A percentile compares a stretch with the other conserved stretches of the same genome.
Conservation (phyloP, 176 grass and related monocot species). For the Tuctoria greenei region DNA sequence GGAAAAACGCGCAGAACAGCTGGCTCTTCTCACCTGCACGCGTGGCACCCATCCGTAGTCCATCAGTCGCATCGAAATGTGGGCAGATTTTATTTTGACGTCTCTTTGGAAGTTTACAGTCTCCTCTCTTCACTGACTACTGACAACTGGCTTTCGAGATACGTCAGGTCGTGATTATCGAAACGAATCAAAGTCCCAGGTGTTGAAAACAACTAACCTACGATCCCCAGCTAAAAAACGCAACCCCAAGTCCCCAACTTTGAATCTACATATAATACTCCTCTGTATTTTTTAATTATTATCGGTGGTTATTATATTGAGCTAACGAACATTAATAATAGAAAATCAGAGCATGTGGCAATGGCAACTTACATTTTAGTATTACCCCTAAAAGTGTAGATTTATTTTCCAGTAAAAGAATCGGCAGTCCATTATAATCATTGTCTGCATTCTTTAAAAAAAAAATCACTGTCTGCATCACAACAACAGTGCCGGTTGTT, state of each 20-base stretch:
- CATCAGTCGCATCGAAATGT: neutral
- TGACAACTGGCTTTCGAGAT: neutral
- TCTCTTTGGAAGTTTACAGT: neutral
- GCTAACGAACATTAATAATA: too few species aligned
- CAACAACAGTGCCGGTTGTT: neutral
- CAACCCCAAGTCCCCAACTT: too few species aligned
- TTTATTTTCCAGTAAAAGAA: neutral
- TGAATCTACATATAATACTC: too few species aligned
- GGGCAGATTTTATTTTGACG: neutral
- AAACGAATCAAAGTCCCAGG: neutral
- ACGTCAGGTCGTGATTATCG: neutral
- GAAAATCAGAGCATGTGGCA: too few species aligned
- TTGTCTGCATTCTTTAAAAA: too few species aligned
- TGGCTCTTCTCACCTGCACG: slow-evolving; percentile 56
- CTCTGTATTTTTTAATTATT: too few species aligned
- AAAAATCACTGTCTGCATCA: neutral
- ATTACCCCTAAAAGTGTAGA: neutral
- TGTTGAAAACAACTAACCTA: neutral
- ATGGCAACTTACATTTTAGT: too few species aligned
- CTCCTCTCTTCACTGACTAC: neutral
- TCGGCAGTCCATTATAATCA: neutral
- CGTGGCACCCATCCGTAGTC: neutral
- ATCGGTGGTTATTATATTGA: too few species aligned
- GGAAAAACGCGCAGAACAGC: slow-evolving; percentile 50
- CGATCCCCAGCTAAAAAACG: too few species aligned